phyloP scores from a whole-genome alignment of 176 grass and related monocot species.

The Pontederia paniculata region DNA sequence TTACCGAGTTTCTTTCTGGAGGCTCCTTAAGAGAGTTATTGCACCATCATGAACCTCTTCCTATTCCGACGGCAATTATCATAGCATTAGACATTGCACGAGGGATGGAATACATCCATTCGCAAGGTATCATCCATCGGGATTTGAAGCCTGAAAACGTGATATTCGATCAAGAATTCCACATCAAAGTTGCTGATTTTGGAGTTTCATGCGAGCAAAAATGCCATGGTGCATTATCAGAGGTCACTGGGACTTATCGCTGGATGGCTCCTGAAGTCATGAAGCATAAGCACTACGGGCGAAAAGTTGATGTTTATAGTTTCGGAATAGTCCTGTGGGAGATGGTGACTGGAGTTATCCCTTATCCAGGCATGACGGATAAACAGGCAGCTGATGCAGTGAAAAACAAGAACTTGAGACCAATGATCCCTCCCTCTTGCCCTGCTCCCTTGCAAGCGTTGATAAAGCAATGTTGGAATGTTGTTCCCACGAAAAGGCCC shows the following conservation, averaged over 20 bases:
- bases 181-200: conserved; percentile 83
- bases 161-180: conserved; percentile 66
- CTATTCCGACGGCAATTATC: conserved; percentile 45
- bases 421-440: conserved; percentile 45
- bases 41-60: conserved; percentile 46
- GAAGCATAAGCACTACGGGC: too few relatives aligned
- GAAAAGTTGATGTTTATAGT: too few relatives aligned
- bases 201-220: conserved; percentile 74
- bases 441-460: conserved; percentile 44
- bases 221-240: too few relatives aligned
- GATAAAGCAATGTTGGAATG: too few relatives aligned
- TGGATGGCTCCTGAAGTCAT: too few relatives aligned
- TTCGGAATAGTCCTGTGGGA: conserved; percentile 84
- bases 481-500: conserved; percentile 62
- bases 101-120: too few relatives aligned
- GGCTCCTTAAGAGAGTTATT: conserved; percentile 73
- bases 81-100: conserved; percentile 58
- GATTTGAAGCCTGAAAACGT: conserved; percentile 98
- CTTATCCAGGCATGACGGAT: conserved; percentile 76
- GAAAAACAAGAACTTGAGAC: conserved; percentile 72
- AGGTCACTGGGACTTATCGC: too few relatives aligned
- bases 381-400: conserved; percentile 87
- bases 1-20: conserved; percentile 76
- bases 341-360: conserved; percentile 60
- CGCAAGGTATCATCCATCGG: too few relatives aligned